Evolutionary conservation across 2,329 filamentous ascomycete genomes (phyloP), one percentile per base, ranked within the genome.

Genomic region (Ilyonectria destructans): DNA sequence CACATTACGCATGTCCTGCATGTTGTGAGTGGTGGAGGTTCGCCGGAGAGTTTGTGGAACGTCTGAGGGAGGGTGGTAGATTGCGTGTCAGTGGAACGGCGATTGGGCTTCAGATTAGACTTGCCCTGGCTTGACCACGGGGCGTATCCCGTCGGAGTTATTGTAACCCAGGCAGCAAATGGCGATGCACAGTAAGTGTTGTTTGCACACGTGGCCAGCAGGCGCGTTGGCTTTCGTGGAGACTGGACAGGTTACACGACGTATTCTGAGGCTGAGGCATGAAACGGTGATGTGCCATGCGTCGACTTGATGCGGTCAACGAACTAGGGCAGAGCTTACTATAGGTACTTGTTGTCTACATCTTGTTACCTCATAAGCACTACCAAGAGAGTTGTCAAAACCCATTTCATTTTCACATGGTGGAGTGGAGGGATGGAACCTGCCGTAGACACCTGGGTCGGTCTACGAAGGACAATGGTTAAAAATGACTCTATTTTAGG

Each of bases 181-280:
- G 51, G 10, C 4, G 29, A 40, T 17, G 19, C 3, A 29, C 9
- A n/a, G 5, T 12, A 40, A 40, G 33, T 56, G 40, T 31, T n/a
- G 51, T 43, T 40, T 49, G 40, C 59, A 56, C 59, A 62, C 59
- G 51, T 62, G 59, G 51, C 7, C n/a, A 35, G 40, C 23, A 3
- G 33, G 13, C 17, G 49, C 29, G 26, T 31, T 54, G 48, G 58
- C 40, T 33, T 26, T 31, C 17, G 33, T 33, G 21, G 21, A 54
- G 40, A 54, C 40, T 59, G 37, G 40, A 26, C 33, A 26, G 35
- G 57, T 49, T 65, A 23, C 49, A 56, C 54, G 49, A 17, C 57
- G 35, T 61, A 33, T 51, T 26, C 37, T 29, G 23, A 23, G 31
- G 37, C 12, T 48, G 31, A 49, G 40, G 43, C 43, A 33, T 62